Conservation (phyloP, 345 rosid species). For the Noccaea bulbosa region DNA sequence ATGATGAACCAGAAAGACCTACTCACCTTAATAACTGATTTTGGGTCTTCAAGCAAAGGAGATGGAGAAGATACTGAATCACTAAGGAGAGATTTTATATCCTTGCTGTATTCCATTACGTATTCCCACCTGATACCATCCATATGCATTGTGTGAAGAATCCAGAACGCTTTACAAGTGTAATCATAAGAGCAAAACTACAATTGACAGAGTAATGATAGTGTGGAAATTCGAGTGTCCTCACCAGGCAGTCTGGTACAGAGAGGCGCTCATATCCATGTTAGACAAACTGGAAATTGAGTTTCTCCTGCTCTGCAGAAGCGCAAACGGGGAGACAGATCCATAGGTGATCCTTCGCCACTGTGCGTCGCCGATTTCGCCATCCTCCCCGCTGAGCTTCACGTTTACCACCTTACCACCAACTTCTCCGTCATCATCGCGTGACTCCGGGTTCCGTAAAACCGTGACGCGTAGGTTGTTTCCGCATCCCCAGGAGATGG, state of each 20-base stretch:
- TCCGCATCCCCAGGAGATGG: conserved; percentile 86
- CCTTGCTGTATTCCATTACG: conserved; percentile 88
- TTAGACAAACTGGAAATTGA: conserved; percentile 58
- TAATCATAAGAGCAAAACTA: background rate
- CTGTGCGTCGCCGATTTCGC: conserved; percentile 66
- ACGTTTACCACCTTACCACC: conserved; percentile 80
- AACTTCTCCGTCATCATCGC: conserved; percentile 37
- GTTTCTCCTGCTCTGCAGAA: conserved; percentile 81
- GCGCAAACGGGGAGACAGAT: conserved; percentile 87
- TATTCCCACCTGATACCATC: conserved; percentile 73
- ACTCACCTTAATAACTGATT: conserved; percentile 58
- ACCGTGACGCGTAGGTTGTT: conserved; percentile 81
- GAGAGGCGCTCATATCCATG: conserved; percentile 57
- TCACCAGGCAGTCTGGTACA: conserved; percentile 75
- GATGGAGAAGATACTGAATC: conserved; percentile 44
- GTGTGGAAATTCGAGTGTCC: conserved; percentile 22
- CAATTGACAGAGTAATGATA: conserved; percentile 6
- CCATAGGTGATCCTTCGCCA: conserved; percentile 86
- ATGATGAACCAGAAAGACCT: background rate
- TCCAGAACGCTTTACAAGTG: background rate
- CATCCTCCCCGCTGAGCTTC: conserved; percentile 61
- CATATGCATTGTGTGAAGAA: conserved; percentile 20
- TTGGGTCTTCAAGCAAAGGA: conserved; percentile 66
- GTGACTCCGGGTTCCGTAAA: conserved; percentile 44
- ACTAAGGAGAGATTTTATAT: conserved; percentile 68